A percentile compares a stretch with the other conserved stretches of the same genome.
These are phyloP conservation scores for Larix kaempferi DNA, from an alignment of 75 land plant genomes.

Conservation along the genomic window DNA sequence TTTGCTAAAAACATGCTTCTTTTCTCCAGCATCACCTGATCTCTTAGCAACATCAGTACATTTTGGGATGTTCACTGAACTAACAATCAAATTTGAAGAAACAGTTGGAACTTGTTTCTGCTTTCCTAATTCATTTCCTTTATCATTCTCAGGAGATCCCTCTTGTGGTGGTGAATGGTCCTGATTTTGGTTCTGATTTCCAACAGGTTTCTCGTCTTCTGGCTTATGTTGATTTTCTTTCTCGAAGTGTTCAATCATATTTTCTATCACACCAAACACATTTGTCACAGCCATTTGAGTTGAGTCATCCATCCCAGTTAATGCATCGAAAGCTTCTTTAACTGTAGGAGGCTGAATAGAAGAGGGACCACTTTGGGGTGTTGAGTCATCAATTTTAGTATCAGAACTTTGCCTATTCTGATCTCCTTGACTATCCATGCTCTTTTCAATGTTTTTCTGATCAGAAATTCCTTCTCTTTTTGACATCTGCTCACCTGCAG, in stretches of 20 bases:
- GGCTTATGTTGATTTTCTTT: constrained; percentile 37
- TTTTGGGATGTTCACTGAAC: background rate
- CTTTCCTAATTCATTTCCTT: constrained; percentile 7
- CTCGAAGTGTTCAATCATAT: constrained; percentile 79
- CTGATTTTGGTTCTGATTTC: constrained; percentile 11
- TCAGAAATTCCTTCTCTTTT: constrained; percentile 16
- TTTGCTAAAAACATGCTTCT: background rate
- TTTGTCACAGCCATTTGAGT: constrained; percentile 99
- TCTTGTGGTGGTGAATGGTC: constrained; percentile 1
- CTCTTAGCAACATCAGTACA: background rate
- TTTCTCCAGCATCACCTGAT: background rate
- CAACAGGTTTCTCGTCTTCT: constrained; percentile 10
- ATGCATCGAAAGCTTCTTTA: constrained; percentile 72
- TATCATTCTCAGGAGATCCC: background rate
- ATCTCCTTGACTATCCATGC: constrained; percentile 11
- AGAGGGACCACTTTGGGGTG: constrained; percentile 14
- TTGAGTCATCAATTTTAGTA: constrained; percentile 4
- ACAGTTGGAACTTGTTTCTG: constrained; percentile 4
- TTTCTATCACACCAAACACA: constrained; percentile 92
- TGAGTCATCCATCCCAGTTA: constrained; percentile 92
- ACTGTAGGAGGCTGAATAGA: constrained; percentile 37
- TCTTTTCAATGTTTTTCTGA: constrained; percentile 31
- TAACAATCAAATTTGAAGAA: background rate
- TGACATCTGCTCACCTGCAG: constrained; percentile 15
- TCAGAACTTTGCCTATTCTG: constrained; percentile 17